Percentiles rank a stretch among this genome's conserved stretches.
phyloP scores from a whole-genome alignment of 2,329 filamentous ascomycete genomes.

The Dactylellina sp. region DNA sequence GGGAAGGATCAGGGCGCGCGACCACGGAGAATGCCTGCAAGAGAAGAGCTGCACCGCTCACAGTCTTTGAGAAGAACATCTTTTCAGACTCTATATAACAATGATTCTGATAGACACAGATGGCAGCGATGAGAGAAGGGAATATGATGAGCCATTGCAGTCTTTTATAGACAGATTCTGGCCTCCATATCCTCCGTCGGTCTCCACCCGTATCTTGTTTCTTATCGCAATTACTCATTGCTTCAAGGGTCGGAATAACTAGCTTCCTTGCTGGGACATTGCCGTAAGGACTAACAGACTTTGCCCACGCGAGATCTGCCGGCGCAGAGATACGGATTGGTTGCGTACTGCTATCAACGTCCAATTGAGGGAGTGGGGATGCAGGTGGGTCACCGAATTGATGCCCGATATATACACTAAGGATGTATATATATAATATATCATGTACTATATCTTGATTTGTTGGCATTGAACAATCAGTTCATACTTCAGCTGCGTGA shows the following conservation, averaged over 20 bases:
- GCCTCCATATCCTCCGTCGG: background rate
- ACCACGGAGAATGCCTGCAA: background rate
- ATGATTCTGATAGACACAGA: background rate
- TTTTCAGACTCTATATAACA: background rate
- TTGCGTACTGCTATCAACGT: too few species aligned
- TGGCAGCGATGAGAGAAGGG: background rate
- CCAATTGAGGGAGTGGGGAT: too few species aligned
- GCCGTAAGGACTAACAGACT: background rate
- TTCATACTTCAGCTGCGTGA: background rate
- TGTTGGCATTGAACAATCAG: background rate
- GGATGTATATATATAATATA: background rate
- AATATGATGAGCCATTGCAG: background rate
- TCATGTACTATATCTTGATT: background rate
- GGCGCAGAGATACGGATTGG: too few species aligned
- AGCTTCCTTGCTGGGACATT: constrained; percentile 1
- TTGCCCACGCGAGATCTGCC: background rate
- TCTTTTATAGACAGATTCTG: constrained; percentile 1
- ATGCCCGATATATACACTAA: too few species aligned
- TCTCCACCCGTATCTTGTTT: background rate
- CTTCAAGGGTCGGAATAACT: background rate
- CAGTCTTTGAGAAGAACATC: constrained; percentile 2
- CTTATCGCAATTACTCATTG: constrained; percentile 2
- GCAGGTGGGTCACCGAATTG: too few species aligned
- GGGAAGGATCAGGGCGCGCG: background rate
- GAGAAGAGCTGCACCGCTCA: background rate